These are phyloP conservation scores for Selenicereus undatus DNA, from an alignment of 148 eudicot genomes.

Conservation along the genomic window DNA sequence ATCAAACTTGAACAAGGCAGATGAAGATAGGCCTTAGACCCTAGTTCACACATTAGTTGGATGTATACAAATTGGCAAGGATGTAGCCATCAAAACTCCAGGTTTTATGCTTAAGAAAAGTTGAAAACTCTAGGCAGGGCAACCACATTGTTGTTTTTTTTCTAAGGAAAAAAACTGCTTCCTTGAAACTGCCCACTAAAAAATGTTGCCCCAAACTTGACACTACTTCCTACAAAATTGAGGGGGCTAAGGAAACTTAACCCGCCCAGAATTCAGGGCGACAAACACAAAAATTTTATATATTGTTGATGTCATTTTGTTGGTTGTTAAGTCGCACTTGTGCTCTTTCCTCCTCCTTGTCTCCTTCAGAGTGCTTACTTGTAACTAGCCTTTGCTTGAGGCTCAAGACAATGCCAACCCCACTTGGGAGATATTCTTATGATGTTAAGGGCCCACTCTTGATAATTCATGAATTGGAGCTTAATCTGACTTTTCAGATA, in stretches of 20 bases:
- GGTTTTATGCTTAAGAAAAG: slow-evolving; percentile 16
- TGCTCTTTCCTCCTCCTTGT: slow-evolving; percentile 16
- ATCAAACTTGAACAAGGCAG: neutral
- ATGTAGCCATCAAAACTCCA: slow-evolving; percentile 11
- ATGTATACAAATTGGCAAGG: neutral
- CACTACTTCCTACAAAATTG: neutral
- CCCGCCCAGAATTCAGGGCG: slow-evolving; percentile 18
- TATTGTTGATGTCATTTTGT: slow-evolving; percentile 1
- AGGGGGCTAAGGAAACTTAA: neutral
- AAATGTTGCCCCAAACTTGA: neutral
- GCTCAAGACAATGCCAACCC: slow-evolving; percentile 16
- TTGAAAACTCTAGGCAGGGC: neutral
- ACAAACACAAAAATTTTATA: slow-evolving; percentile 1
- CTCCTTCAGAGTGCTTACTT: neutral
- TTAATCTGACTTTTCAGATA: neutral
- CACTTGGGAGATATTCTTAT: slow-evolving; percentile 7
- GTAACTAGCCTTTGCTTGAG: slow-evolving; percentile 22
- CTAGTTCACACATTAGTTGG: neutral
- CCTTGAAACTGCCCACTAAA: neutral
- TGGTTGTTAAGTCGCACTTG: neutral
- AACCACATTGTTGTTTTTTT: neutral
- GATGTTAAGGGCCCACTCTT: slow-evolving; percentile 9
- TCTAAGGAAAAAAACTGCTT: too few relatives aligned
- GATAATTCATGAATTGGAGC: neutral
- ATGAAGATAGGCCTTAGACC: neutral